phyloP scores from a whole-genome alignment of 805 yeast genomes.

The Scheffersomyces coipomensis region DNA sequence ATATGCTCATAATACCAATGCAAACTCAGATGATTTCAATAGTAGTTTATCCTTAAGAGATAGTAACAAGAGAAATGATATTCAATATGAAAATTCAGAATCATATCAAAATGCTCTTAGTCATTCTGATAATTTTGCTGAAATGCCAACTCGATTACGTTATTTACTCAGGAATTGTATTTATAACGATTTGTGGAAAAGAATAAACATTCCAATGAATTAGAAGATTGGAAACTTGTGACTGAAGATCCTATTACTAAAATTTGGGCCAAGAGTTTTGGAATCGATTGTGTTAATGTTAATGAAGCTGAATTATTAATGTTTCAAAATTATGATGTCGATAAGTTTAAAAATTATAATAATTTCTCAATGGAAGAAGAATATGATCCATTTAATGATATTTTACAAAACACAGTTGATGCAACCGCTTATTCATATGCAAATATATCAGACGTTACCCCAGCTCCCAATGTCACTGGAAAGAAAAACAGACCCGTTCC shows the following conservation, averaged over 20 bases:
- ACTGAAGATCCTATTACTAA: slow-evolving; percentile 58
- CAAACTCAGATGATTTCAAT: slow-evolving; percentile 1
- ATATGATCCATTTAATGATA: slow-evolving; percentile 17
- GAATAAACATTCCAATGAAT: slow-evolving; percentile 6
- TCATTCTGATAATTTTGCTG: slow-evolving; percentile 29
- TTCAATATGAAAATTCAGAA: slow-evolving; percentile 25
- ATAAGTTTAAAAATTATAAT: slow-evolving; percentile 18
- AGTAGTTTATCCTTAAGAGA: slow-evolving; percentile 2
- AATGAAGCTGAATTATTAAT: slow-evolving; percentile 48
- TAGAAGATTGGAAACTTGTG: slow-evolving; percentile 52
- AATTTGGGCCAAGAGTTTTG: slow-evolving; percentile 53
- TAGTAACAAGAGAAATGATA: slow-evolving; percentile 16
- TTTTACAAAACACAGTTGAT: slow-evolving; percentile 32
- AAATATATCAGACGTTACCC: not conserved
- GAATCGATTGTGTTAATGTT: slow-evolving; percentile 50
- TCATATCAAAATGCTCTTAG: slow-evolving; percentile 22
- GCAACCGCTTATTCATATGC: slow-evolving; percentile 26
- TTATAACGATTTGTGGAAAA: slow-evolving; percentile 47
- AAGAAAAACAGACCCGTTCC: not conserved
- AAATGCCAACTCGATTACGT: slow-evolving; percentile 53
- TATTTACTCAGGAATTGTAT: slow-evolving; percentile 58
- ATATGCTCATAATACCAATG: not conserved
- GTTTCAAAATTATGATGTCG: slow-evolving; percentile 35
- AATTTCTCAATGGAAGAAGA: slow-evolving; percentile 20
- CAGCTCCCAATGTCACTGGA: slow-evolving; percentile 1